Evolutionary conservation across 2,329 filamentous ascomycete genomes (phyloP), one percentile per base, ranked within the genome.

Genomic region (Aspergillaceae sp.): DNA sequence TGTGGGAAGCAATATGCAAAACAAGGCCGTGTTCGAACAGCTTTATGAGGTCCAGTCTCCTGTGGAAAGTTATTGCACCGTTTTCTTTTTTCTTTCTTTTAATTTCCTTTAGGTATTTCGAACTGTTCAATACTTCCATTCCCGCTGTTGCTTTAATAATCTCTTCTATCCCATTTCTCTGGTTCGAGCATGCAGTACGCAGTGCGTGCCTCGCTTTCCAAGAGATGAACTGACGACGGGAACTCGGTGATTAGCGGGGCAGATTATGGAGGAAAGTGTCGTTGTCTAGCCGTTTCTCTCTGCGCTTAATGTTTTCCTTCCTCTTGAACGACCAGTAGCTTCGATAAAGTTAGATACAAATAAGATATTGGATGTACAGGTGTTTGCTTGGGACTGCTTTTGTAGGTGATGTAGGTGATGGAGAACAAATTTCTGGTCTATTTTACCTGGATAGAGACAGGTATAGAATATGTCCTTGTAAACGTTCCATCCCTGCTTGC

Each of bases 31-130:
- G 7, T 27, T 7, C n/a, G 30, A 35, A 6, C 37, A n/a, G n/a
- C 30, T 53, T 5, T 42, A 46, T 11, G 47, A 45, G 10, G 38
- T 44, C 3, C 52, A 54, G 47, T 40, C 28, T 26, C 26, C 28
- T 27, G 38, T 40, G 38, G 46, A 47, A 47, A 45, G 45, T 40
- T 40, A 49, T 50, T 46, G 42, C 42, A 43, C 45, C 48, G 47
- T 54, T 43, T 51, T 49, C 41, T 47, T 51, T 50, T 49, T 48
- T 55, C 50, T 41, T 51, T 53, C n/a, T 19, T 40, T 42, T 47
- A 11, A 19, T 29, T 36, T 32, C 29, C 29, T 26, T 34, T 42
- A 42, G 29, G 41, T 42, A 42, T 42, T 32, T 42, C 33, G 32
- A 42, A 42, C 36, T 28, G 36, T 38, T 28, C 36, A 32, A 32